These are phyloP conservation scores for Mycena capillaripes DNA, from an alignment of 768 basidiomycete species.

Conservation along the genomic window DNA sequence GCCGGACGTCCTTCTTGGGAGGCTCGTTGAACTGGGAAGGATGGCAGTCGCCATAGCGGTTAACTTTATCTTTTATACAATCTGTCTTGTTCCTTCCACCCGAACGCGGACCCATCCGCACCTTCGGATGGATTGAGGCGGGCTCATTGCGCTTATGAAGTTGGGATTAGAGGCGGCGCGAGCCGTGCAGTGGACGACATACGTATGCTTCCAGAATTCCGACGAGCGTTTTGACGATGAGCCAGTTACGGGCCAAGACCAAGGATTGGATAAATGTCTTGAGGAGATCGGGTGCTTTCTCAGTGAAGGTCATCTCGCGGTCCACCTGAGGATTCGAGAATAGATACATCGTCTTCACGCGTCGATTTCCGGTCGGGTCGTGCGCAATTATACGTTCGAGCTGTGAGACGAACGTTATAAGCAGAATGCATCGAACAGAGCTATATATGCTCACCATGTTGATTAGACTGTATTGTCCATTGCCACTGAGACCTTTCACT, in stretches of 20 bases:
- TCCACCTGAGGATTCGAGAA: constrained; percentile 8
- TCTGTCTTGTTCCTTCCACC: background rate
- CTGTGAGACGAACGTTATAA: constrained; percentile 1
- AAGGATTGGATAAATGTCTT: background rate
- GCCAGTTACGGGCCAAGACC: constrained; percentile 11
- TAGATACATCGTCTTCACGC: constrained; percentile 12
- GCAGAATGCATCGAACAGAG: background rate
- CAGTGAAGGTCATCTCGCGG: background rate
- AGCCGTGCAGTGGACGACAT: background rate
- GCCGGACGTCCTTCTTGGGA: background rate
- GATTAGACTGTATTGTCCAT: constrained; percentile 12
- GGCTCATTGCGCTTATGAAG: background rate
- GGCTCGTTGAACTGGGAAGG: constrained; percentile 4
- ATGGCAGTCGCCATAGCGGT: background rate
- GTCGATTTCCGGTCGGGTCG: constrained; percentile 16
- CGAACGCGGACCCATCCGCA: background rate
- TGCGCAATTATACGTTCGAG: constrained; percentile 14
- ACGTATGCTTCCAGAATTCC: constrained; percentile 10
- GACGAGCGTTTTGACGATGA: constrained; percentile 13
- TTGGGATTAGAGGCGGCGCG: background rate
- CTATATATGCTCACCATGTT: background rate
- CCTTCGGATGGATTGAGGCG: background rate
- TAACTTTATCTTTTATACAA: background rate
- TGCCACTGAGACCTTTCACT: constrained; percentile 11
- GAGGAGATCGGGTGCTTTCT: constrained; percentile 1